Base-by-base conservation (phyloP, 768 basidiomycete genomes). In the Russula sp. region DNA sequence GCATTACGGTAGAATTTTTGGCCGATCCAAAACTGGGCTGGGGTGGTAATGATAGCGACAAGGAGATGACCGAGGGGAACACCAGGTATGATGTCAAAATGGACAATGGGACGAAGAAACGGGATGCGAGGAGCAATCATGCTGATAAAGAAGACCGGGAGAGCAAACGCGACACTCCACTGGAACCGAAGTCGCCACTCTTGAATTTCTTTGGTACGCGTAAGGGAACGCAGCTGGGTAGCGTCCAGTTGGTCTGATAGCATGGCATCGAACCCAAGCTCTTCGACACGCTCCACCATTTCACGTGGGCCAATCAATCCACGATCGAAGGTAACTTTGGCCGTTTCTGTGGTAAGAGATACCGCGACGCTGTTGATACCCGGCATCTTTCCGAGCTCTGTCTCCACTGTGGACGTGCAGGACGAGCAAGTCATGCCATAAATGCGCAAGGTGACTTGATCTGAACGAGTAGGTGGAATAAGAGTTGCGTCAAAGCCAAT, bases 11-110 rank as follows among this genome's bases (percentile, higher is more conserved):
- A 96, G 75, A 98, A 98, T 67, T 86, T 86, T 59, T 76, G 77
- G 3, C 94, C 97, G 44, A 98, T 79, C 86, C 90, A 96, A 70
- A 94, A 91, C 71, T 98, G 97, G 3, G 92, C 86, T 6, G 95
- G 95, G 2, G 95, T 88, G 9, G 94, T 94, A 59, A 98, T 79
- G 31, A 82, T 52, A 47, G 93, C 76, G 62, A 85, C 79, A 22
- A 97, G 75, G 34, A 95, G 62, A 72, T 98, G 94, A 39, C 90
- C 89, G 18, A 97, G 75, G 71, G 89, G 91, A 40, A 98, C 75
- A 42, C 87, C 90, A 48, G 78, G 81, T 63, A 84, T 77, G 11
- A 94, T 65, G 39, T 76, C 77, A 70, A 71, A 75, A 18, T 74
- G 74, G 66, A 86, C 73, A 47, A 94, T 56, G 3, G 78, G 72